Conservation (phyloP, 2,329 filamentous ascomycete genomes). For the Cordyceps militaris region DNA sequence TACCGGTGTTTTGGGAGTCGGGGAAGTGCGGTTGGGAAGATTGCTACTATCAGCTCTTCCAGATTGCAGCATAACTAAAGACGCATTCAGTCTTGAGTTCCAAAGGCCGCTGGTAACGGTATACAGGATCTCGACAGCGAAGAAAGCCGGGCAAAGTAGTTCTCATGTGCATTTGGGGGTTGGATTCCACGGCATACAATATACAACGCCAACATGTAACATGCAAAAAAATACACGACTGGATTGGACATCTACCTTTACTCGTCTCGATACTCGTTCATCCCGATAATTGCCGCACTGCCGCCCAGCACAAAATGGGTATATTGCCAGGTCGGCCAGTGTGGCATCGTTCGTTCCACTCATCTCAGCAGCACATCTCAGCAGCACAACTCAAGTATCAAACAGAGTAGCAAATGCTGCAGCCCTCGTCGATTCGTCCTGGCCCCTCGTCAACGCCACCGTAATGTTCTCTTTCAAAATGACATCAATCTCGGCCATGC, state of each 20-base stretch:
- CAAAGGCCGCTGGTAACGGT: too few species aligned
- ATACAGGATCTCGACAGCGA: too few species aligned
- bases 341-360: background rate
- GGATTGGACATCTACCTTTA: too few species aligned
- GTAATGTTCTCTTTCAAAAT: background rate
- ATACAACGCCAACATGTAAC: too few species aligned
- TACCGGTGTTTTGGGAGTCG: background rate
- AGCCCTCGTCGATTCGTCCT: background rate
- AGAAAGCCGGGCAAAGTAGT: too few species aligned
- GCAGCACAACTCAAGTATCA: background rate
- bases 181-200: too few species aligned
- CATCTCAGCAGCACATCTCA: background rate
- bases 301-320: background rate
- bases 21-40: background rate
- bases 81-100: too few species aligned
- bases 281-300: background rate
- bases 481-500: conserved; percentile 4
- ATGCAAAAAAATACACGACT: too few species aligned
- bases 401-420: background rate
- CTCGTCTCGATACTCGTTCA: too few species aligned
- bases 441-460: background rate
- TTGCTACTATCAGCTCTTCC: background rate
- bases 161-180: too few species aligned
- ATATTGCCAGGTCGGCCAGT: background rate
- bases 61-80: background rate